A percentile compares a stretch with the other conserved stretches of the same genome.
Conservation (phyloP, 768 basidiomycete species). For the Trametes coccinea region DNA sequence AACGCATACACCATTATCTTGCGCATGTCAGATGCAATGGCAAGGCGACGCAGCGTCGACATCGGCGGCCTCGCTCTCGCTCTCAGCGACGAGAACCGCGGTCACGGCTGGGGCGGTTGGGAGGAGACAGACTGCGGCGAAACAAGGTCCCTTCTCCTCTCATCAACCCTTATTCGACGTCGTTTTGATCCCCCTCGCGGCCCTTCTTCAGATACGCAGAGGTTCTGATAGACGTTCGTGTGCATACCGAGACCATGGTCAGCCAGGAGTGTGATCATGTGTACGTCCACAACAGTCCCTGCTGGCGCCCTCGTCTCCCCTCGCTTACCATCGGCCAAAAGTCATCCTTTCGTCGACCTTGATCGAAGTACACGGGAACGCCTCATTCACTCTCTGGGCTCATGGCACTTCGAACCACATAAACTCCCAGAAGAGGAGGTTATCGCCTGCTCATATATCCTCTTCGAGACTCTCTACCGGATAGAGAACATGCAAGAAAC, state of each 20-base stretch:
- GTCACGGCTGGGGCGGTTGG: conserved; percentile 72
- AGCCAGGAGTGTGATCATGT: conserved; percentile 49
- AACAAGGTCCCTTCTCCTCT: conserved; percentile 45
- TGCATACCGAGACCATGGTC: conserved; percentile 73
- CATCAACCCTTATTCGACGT: conserved; percentile 1
- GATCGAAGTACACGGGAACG: conserved; percentile 51
- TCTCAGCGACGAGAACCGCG: conserved; percentile 57
- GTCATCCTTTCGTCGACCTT: conserved; percentile 39
- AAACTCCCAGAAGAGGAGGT: conserved; percentile 80
- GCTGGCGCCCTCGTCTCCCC: background rate
- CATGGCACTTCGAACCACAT: conserved; percentile 92
- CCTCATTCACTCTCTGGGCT: conserved; percentile 67
- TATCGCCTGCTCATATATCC: conserved; percentile 73
- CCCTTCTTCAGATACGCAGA: conserved; percentile 63
- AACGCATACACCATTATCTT: background rate
- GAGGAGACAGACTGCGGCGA: conserved; percentile 48
- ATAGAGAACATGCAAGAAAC: conserved; percentile 72
- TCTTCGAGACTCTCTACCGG: conserved; percentile 84
- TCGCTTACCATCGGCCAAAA: conserved; percentile 8
- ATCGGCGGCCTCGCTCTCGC: conserved; percentile 87
- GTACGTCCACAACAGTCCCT: conserved; percentile 36
- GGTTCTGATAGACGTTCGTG: conserved; percentile 81
- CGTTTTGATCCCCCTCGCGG: conserved; percentile 18
- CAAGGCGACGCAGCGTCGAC: conserved; percentile 77
- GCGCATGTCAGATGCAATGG: conserved; percentile 20